Conservation (phyloP, 148 eudicot genomes). For the Amaranthus palmeri region DNA sequence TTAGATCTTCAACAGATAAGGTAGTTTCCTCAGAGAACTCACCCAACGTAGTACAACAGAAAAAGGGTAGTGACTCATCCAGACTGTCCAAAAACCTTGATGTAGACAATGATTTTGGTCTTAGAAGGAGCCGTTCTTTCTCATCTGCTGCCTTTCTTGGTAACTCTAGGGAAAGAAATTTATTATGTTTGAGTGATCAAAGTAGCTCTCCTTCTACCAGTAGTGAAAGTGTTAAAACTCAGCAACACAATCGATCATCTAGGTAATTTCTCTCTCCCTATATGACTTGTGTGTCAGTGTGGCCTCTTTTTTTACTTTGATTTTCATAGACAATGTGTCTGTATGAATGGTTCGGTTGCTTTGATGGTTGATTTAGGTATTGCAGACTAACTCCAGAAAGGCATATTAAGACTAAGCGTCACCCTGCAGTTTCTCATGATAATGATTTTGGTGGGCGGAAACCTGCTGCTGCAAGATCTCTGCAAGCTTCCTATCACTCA, state of each 20-base stretch:
- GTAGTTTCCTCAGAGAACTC: constrained; percentile 44
- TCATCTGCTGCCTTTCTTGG: constrained; percentile 62
- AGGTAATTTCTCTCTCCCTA: constrained; percentile 34
- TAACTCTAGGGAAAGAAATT: constrained; percentile 29
- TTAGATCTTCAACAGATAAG: constrained; percentile 53
- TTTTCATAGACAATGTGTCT: background rate
- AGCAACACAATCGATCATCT: constrained; percentile 35
- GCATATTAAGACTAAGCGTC: constrained; percentile 38
- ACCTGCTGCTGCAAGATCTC: constrained; percentile 23
- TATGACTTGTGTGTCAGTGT: background rate
- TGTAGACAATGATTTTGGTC: constrained; percentile 31
- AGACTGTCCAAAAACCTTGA: constrained; percentile 30
- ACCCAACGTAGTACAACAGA: constrained; percentile 24
- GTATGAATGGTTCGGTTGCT: constrained; percentile 4
- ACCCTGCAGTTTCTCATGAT: constrained; percentile 22
- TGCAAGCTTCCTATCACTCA: constrained; percentile 29
- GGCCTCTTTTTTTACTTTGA: background rate
- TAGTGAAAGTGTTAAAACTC: constrained; percentile 37
- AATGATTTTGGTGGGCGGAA: constrained; percentile 32
- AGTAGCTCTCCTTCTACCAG: constrained; percentile 59
- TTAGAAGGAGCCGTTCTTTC: constrained; percentile 69
- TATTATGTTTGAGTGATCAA: constrained; percentile 29
- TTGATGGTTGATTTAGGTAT: constrained; percentile 15
- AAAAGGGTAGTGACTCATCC: constrained; percentile 23
- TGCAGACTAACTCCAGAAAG: constrained; percentile 58